Percentiles rank a stretch among this genome's conserved stretches.
These are phyloP conservation scores for Auricularia auricula-judae DNA, from an alignment of 768 basidiomycete genomes.

Conservation along the genomic window DNA sequence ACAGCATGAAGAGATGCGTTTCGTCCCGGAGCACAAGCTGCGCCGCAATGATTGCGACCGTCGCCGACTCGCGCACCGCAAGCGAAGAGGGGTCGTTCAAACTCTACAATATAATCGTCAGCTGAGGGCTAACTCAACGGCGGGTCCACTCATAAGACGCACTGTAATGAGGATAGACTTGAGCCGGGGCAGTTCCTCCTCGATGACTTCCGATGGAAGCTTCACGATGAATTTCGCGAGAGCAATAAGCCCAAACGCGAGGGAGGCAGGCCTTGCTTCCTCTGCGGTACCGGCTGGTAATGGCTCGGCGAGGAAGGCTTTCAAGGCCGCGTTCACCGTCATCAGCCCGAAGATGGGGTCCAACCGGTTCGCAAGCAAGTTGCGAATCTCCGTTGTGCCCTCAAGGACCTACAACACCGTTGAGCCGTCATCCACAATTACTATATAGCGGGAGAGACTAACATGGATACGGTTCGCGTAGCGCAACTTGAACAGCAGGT, in stretches of 20 bases:
- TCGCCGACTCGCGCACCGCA: conserved; percentile 76
- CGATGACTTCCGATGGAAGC: conserved; percentile 72
- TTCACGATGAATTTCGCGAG: conserved; percentile 74
- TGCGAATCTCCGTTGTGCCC: conserved; percentile 73
- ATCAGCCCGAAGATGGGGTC: conserved; percentile 81
- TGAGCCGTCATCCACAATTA: not conserved
- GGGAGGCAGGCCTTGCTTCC: conserved; percentile 51
- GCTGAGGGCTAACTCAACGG: not conserved
- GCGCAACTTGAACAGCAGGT: conserved; percentile 56
- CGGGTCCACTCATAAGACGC: conserved; percentile 12
- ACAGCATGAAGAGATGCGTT: conserved; percentile 65
- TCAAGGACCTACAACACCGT: conserved; percentile 51
- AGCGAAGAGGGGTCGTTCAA: conserved; percentile 61
- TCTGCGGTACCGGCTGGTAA: conserved; percentile 30
- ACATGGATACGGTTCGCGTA: conserved; percentile 66
- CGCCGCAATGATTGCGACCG: conserved; percentile 71
- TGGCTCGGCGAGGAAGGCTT: conserved; percentile 48
- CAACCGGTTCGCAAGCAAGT: conserved; percentile 55
- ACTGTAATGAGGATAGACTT: conserved; percentile 61
- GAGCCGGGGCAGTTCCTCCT: conserved; percentile 76
- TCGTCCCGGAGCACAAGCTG: conserved; percentile 78
- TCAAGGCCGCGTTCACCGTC: conserved; percentile 65
- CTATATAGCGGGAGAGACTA: conserved; percentile 15
- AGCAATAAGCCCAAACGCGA: conserved; percentile 76
- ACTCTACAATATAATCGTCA: conserved; percentile 29